Percentiles rank a stretch among this genome's conserved stretches.
Evolutionary conservation across 2,329 filamentous ascomycete genomes (phyloP).

Genomic region (Pleomassaria siparia): DNA sequence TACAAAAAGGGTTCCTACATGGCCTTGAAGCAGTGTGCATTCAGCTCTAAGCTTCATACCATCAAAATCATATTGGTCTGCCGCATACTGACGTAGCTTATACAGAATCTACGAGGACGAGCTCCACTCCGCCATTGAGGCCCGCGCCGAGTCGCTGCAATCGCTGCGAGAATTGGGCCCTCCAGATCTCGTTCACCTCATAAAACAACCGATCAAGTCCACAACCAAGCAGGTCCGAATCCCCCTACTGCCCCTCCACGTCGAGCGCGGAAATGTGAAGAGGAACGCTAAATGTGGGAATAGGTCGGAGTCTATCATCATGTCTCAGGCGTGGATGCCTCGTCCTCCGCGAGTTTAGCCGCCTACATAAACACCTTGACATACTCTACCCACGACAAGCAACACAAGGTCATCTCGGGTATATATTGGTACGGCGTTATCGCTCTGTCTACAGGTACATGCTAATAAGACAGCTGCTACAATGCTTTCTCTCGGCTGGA

Average conservation of each 20-base stretch:
- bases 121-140: slow-evolving; percentile 86
- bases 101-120: slow-evolving; percentile 89
- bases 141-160: slow-evolving; percentile 84
- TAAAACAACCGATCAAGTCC: slow-evolving; percentile 70
- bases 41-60: not conserved
- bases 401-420: slow-evolving; percentile 88
- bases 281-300: slow-evolving; percentile 8
- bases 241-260: slow-evolving; percentile 1
- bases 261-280: not conserved
- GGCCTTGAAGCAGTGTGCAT: not conserved
- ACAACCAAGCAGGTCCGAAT: slow-evolving; percentile 56
- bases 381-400: slow-evolving; percentile 80
- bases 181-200: slow-evolving; percentile 90
- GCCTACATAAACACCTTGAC: slow-evolving; percentile 98
- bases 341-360: slow-evolving; percentile 92
- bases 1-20: not conserved
- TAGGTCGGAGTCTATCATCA: slow-evolving; percentile 95
- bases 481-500: slow-evolving; percentile 98
- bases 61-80: not conserved
- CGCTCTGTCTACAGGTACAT: not conserved
- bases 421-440: slow-evolving; percentile 73
- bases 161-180: slow-evolving; percentile 90
- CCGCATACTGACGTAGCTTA: not conserved
- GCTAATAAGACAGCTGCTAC: slow-evolving; percentile 69
- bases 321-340: slow-evolving; percentile 95